Evolutionary conservation across 2,329 filamentous ascomycete genomes (phyloP).

Genomic region (Cordyceps militaris): DNA sequence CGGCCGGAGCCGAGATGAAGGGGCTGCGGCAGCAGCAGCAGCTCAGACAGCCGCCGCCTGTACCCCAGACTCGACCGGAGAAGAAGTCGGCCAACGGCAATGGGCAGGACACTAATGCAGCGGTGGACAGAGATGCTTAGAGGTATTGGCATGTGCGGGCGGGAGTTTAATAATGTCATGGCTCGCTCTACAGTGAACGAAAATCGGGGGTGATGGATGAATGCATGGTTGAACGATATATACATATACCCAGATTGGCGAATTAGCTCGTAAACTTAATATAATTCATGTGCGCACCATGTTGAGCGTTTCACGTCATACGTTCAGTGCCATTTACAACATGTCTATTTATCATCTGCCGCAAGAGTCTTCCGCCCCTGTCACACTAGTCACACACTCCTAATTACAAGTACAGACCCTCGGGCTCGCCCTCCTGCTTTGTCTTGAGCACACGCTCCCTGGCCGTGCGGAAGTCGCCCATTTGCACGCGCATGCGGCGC

Average conservation of each 20-base stretch:
- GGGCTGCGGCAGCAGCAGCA: background rate
- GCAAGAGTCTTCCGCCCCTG: background rate
- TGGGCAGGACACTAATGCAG: background rate
- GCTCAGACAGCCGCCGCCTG: background rate
- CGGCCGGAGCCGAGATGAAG: background rate
- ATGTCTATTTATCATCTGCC: slow-evolving; percentile 10
- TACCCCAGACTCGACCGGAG: slow-evolving; percentile 2
- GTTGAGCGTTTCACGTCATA: background rate
- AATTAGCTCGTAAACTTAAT: background rate
- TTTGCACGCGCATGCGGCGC: slow-evolving; percentile 95
- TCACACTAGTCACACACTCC: slow-evolving; percentile 19
- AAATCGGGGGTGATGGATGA: background rate
- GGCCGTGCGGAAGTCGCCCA: slow-evolving; percentile 93
- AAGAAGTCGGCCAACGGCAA: background rate
- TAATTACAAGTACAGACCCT: slow-evolving; percentile 91
- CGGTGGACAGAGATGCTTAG: background rate
- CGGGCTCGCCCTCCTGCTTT: slow-evolving; percentile 96
- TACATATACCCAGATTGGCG: background rate
- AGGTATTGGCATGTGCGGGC: background rate
- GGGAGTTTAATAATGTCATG: background rate
- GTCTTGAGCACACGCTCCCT: slow-evolving; percentile 94
- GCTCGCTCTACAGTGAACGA: background rate
- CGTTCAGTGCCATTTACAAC: background rate
- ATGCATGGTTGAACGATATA: background rate
- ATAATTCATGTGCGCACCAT: background rate